Conservation (phyloP, 2,329 filamentous ascomycete species). For the Pseudogymnoascus pannorum region DNA sequence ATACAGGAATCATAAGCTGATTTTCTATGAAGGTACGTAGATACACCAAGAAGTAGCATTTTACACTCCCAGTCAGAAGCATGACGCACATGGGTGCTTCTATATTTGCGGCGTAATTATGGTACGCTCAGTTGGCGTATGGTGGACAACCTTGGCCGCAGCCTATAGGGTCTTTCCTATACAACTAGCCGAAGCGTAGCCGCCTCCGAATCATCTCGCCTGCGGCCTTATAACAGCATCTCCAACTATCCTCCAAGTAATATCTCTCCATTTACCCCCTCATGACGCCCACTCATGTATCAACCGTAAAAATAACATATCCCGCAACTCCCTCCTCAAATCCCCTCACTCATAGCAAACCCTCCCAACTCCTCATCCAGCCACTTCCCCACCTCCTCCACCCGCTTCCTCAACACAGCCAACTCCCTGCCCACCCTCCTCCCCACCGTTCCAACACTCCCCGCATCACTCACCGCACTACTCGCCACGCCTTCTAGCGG, state of each 20-base stretch:
- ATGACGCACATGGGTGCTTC: neutral
- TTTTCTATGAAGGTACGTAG: neutral
- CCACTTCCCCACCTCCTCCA: constrained; percentile 52
- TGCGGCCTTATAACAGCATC: neutral
- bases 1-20: neutral
- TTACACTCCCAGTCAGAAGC: neutral
- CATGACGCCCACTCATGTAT: neutral
- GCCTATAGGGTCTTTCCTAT: neutral
- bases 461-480: constrained; percentile 27
- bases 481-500: constrained; percentile 19
- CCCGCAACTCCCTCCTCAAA: neutral
- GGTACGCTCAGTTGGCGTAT: neutral
- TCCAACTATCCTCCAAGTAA: neutral
- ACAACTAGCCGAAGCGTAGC: neutral
- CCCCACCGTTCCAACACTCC: constrained; percentile 29
- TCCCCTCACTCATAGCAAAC: constrained; percentile 22
- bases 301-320: neutral
- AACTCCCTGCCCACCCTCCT: constrained; percentile 36
- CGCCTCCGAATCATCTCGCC: no score
- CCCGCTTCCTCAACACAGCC: constrained; percentile 46
- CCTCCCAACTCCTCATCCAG: constrained; percentile 52
- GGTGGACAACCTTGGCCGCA: neutral
- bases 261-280: neutral
- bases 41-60: neutral
- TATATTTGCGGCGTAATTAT: neutral